Evolutionary conservation across 2,329 filamentous ascomycete genomes (phyloP).

Genomic region (Cladosporium sp.): DNA sequence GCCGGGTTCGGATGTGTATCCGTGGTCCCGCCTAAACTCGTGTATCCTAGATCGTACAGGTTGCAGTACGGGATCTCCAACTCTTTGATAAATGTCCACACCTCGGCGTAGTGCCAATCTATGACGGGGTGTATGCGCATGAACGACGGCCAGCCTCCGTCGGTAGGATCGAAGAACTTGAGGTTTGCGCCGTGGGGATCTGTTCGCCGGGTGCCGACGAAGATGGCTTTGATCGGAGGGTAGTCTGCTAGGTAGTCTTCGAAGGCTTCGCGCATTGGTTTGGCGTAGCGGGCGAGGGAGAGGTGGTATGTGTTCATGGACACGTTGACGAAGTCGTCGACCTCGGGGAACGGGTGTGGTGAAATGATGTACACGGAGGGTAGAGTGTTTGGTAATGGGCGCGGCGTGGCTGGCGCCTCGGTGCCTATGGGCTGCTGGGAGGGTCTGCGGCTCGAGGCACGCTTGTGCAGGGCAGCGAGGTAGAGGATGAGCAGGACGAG

Average conservation of each 20-base stretch:
- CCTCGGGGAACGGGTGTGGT: slow-evolving; percentile 77
- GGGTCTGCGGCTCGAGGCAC: slow-evolving; percentile 30
- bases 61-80: slow-evolving; percentile 79
- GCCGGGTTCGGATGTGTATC: slow-evolving; percentile 90
- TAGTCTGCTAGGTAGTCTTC: slow-evolving; percentile 70
- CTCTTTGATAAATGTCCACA: slow-evolving; percentile 85
- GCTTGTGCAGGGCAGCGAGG: slow-evolving; percentile 62
- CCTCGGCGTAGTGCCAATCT: slow-evolving; percentile 95
- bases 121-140: slow-evolving; percentile 94
- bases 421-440: slow-evolving; percentile 28
- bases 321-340: slow-evolving; percentile 76
- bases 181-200: slow-evolving; percentile 84
- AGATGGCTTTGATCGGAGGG: slow-evolving; percentile 70
- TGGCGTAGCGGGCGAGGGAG: slow-evolving; percentile 69
- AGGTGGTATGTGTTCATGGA: slow-evolving; percentile 72
- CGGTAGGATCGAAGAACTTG: slow-evolving; percentile 82
- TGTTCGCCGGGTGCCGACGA: slow-evolving; percentile 84
- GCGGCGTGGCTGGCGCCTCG: slow-evolving; percentile 25
- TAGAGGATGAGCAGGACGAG: slow-evolving; percentile 88
- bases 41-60: slow-evolving; percentile 87
- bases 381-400: slow-evolving; percentile 51
- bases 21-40: slow-evolving; percentile 82
- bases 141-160: slow-evolving; percentile 85
- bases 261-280: slow-evolving; percentile 81
- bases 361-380: slow-evolving; percentile 90